These are phyloP conservation scores for Boechera stricta DNA, from an alignment of 345 rosid species.

Conservation along the genomic window DNA sequence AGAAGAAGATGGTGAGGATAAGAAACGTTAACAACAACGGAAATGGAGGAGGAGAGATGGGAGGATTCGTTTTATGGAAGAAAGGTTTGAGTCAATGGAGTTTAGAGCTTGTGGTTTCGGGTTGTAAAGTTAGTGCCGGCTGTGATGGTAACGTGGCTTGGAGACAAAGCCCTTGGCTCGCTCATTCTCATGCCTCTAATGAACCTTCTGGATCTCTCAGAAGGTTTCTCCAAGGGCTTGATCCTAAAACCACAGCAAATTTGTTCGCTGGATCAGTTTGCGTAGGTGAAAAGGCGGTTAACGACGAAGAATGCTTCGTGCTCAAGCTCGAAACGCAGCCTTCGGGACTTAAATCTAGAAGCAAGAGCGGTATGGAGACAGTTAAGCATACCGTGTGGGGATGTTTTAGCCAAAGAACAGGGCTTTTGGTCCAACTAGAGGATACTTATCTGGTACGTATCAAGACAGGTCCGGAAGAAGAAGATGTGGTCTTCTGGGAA, in stretches of 20 bases:
- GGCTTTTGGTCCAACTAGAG: constrained; percentile 74
- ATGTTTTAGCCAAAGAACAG: constrained; percentile 88
- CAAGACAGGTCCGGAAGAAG: constrained; percentile 50
- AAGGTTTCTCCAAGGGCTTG: constrained; percentile 88
- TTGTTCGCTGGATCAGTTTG: constrained; percentile 73
- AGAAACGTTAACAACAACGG: constrained; percentile 50
- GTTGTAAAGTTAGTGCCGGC: constrained; percentile 91
- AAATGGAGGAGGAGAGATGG: constrained; percentile 70
- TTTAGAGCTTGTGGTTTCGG: constrained; percentile 86
- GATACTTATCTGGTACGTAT: constrained; percentile 75
- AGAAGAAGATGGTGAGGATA: constrained; percentile 53
- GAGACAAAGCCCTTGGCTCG: constrained; percentile 96
- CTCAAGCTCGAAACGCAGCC: constrained; percentile 72
- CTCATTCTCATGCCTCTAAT: constrained; percentile 78
- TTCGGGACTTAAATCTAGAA: constrained; percentile 59
- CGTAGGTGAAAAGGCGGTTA: constrained; percentile 64
- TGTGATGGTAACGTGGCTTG: constrained; percentile 92
- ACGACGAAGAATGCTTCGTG: constrained; percentile 71
- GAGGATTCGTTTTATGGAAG: constrained; percentile 95
- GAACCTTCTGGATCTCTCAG: constrained; percentile 90
- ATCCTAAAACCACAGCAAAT: constrained; percentile 79
- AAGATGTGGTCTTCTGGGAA: constrained; percentile 72
- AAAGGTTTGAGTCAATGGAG: constrained; percentile 88
- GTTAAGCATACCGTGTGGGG: constrained; percentile 84
- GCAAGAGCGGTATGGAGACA: constrained; percentile 67